Evolutionary conservation across 768 basidiomycete species (phyloP), one percentile per base, ranked within the genome.

Genomic region (Suillus discolor): DNA sequence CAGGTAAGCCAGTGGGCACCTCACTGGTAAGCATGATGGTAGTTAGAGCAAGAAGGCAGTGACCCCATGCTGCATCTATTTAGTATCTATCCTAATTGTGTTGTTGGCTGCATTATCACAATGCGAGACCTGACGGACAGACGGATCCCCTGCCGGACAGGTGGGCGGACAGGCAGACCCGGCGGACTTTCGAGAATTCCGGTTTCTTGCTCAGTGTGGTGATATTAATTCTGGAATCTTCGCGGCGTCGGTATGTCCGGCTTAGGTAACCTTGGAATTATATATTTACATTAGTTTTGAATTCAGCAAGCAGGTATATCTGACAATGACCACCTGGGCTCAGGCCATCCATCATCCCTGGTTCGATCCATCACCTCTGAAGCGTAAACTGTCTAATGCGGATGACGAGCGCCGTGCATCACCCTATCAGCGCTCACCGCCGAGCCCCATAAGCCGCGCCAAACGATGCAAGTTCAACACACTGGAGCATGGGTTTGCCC

Each of bases 401-500:
- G 67, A 59, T 71, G 73, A 72, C 36, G 69, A 69, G 55, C 69
- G 57, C 63, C 41, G 36, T 9, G 66, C 25, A 13, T 60, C 66
- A 49, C 62, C 71, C 16, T 65, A 72, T 41, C 13, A 7, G 20
- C 34, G 68, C 54, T 68, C 75, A 2, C 76, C 85, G 7, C 87
- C 86, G 15, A 61, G 66, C 9, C 81, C 78, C 0, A 80, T 82
- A n/a, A 28, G 77, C n/a, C 84, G 81, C 28, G 73, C 71, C 20
- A 88, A 89, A 74, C 83, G 87, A 9, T 80, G 79, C 62, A 80
- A 82, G 69, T 83, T 77, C 71, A 79, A 73, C 68, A 77, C 78
- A 23, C 78, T 90, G 4, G 89, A 91, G 75, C 78, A 78, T 61
- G 87, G 85, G 2, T 75, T 91, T 57, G 86, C 88, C 23, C 81